These are phyloP conservation scores for Gloeopeniophorella convolvens DNA, from an alignment of 768 basidiomycete species.

Conservation along the genomic window DNA sequence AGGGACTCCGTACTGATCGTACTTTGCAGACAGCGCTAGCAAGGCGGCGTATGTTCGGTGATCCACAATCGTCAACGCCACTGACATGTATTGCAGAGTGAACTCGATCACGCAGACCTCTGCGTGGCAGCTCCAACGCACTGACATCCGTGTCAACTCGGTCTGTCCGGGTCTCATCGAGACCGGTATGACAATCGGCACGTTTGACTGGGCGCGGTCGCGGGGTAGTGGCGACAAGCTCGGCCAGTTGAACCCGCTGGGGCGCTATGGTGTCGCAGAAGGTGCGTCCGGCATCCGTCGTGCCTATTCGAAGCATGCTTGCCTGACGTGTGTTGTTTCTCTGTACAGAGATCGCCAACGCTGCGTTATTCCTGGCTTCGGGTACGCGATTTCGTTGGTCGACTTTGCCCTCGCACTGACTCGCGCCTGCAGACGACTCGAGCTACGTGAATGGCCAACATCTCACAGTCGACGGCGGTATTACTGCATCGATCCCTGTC, in stretches of 20 bases:
- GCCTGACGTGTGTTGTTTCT: constrained; percentile 1
- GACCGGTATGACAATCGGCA: constrained; percentile 80
- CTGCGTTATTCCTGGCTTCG: constrained; percentile 80
- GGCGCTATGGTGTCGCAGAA: constrained; percentile 75
- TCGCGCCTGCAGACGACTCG: constrained; percentile 55
- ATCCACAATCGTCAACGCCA: constrained; percentile 5
- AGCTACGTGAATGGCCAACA: constrained; percentile 92
- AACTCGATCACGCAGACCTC: constrained; percentile 83
- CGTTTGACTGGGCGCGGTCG: constrained; percentile 72
- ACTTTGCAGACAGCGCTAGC: constrained; percentile 70
- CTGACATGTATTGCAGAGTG: constrained; percentile 44
- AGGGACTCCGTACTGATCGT: constrained; percentile 20
- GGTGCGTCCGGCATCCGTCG: constrained; percentile 39
- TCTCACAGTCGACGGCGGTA: constrained; percentile 80
- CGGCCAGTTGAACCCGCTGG: constrained; percentile 78
- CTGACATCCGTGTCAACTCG: constrained; percentile 81
- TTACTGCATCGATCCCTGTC: constrained; percentile 74
- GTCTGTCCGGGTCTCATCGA: constrained; percentile 92
- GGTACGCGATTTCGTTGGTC: constrained; percentile 37
- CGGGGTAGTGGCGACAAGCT: constrained; percentile 71
- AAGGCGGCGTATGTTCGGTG: constrained; percentile 73
- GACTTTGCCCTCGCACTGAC: neutral
- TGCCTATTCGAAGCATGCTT: neutral
- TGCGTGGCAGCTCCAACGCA: constrained; percentile 71
- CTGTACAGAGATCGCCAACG: constrained; percentile 73